A percentile compares a stretch with the other conserved stretches of the same genome.
These are phyloP conservation scores for Macrolepiota albuminosa DNA, from an alignment of 768 basidiomycete species.

Conservation along the genomic window DNA sequence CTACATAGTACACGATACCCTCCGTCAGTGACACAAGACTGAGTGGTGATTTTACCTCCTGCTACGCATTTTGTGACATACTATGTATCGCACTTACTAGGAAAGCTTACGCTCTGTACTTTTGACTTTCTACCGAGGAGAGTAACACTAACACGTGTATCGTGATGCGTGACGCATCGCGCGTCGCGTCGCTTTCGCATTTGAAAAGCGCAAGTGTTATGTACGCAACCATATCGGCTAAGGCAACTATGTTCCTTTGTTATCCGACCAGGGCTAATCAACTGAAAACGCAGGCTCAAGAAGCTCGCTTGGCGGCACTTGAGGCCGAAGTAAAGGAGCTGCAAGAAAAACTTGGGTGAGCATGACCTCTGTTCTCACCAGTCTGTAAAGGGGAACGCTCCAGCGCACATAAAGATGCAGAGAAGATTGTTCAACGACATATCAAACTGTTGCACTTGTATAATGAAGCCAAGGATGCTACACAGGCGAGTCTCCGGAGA, in stretches of 20 bases:
- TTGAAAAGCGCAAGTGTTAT: constrained; percentile 8
- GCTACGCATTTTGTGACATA: no score
- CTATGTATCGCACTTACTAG: no score
- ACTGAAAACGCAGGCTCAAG: constrained; percentile 17
- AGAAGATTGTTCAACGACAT: constrained; percentile 46
- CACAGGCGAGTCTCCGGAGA: constrained; percentile 47
- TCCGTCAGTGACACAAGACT: no score
- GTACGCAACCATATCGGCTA: constrained; percentile 24
- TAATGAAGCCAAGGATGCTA: constrained; percentile 80
- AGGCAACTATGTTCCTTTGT: constrained; percentile 11
- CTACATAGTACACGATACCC: no score
- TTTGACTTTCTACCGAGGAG: no score
- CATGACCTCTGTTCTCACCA: background rate
- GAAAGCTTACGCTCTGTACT: no score
- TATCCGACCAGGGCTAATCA: background rate
- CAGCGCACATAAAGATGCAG: constrained; percentile 22
- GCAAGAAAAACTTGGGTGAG: constrained; percentile 25
- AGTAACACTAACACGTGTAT: background rate
- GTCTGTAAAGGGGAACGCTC: background rate
- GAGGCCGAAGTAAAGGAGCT: constrained; percentile 23
- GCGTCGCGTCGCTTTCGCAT: background rate
- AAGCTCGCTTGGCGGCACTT: constrained; percentile 20
- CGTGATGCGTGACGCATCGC: background rate
- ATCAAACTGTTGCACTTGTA: constrained; percentile 72
- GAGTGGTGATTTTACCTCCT: no score